Evolutionary conservation across 1,284 basidiomycete species (phyloP), one percentile per base, ranked within the genome.

Genomic region (Ganoderma meredithae): DNA sequence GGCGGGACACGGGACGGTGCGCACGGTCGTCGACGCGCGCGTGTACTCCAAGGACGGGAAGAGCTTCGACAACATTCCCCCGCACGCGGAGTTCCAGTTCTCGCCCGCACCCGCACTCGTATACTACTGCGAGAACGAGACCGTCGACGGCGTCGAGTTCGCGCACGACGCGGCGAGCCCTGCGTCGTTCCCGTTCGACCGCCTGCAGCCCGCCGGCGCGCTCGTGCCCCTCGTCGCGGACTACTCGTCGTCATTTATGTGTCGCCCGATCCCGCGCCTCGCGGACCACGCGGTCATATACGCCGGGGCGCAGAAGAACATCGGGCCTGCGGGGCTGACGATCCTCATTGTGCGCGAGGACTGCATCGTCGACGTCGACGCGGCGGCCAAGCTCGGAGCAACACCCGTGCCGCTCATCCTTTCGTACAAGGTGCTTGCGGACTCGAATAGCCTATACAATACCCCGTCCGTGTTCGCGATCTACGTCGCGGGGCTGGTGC

Each of bases 81-180:
- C 88, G 15, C 88, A 89, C 76, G 82, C 84, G 65, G 83, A 87
- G 60, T 98, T 93, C 88, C 81, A 82, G n/a, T 94, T 98, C 82
- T 94, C 94, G 15, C 73, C 78, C 49, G 85, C 90, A 77, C 92
- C 97, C 1, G 97, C 95, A 10, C 89, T 97, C 76, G 91, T 99
- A 65, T 99, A 98, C 83, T 99, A 99, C 83, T 99, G 98, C 86
- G 97, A 99, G 80, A 99, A 99, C 83, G 98, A 99, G 84, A 99
- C 98, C 3, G 95, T 99, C 68, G 93, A 98, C 76, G 98, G 98
- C 41, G 92, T 97, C 65, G 94, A 99, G 83, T 99, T 95, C 83
- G 85, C 93, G 4, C 79, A 84, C 55, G 85, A 89, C 68, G 79
- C 82, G 9, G 75, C 77, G 27, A 83, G 83, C 41, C 80, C 87